These are phyloP conservation scores for Aspergillus ruber DNA, from an alignment of 2,329 filamentous ascomycete genomes.

Conservation along the genomic window DNA sequence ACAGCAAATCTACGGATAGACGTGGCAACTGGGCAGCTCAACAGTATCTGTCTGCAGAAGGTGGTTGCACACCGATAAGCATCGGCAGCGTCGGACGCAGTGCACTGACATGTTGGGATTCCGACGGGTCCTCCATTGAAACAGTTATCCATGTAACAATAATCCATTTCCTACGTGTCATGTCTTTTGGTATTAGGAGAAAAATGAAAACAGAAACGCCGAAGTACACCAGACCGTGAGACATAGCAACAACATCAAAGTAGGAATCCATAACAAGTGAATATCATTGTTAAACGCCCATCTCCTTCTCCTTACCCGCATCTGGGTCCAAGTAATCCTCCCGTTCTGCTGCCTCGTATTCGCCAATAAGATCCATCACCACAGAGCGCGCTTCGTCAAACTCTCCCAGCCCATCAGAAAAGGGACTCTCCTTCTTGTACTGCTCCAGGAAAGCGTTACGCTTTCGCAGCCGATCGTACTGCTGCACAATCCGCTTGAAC, in stretches of 20 bases:
- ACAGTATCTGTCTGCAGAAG: too few species aligned
- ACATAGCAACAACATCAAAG: constrained; percentile 8
- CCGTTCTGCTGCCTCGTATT: constrained; percentile 93
- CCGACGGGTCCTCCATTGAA: neutral
- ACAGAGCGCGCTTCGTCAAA: constrained; percentile 94
- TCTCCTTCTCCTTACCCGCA: constrained; percentile 40
- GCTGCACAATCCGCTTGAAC: constrained; percentile 86
- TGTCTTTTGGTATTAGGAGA: neutral
- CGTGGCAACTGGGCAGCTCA: too few species aligned
- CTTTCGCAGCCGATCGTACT: constrained; percentile 91
- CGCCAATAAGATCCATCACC: constrained; percentile 80
- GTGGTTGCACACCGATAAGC: neutral
- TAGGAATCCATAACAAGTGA: constrained; percentile 6
- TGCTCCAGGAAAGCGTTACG: constrained; percentile 93
- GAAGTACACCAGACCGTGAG: neutral
- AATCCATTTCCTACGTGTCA: neutral
- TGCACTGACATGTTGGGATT: neutral
- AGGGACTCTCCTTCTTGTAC: constrained; percentile 93
- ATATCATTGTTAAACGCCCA: constrained; percentile 15
- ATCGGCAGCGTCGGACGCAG: neutral
- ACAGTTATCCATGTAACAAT: neutral
- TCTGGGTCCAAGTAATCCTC: constrained; percentile 82
- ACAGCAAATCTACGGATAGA: too few species aligned
- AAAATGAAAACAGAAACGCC: constrained; percentile 8
- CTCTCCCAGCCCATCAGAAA: constrained; percentile 83